Percentiles rank a stretch among this genome's conserved stretches.
phyloP scores from a whole-genome alignment of 2,329 filamentous ascomycete species.

The Cucurbitaria berberidis region DNA sequence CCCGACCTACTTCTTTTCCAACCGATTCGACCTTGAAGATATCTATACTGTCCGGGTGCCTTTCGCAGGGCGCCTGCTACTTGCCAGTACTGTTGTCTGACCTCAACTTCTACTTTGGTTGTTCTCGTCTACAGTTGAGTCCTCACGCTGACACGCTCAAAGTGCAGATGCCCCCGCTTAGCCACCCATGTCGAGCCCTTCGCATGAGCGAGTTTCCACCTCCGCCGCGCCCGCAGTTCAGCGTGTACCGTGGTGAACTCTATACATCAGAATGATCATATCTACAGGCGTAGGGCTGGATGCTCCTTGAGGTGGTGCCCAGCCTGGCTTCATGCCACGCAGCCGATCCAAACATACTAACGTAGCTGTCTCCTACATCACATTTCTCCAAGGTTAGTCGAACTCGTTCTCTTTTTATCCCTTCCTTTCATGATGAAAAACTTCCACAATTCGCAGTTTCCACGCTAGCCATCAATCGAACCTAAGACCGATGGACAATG shows the following conservation, averaged over 20 bases:
- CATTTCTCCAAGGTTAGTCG: constrained; percentile 41
- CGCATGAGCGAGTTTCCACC: neutral
- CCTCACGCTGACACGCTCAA: constrained; percentile 18
- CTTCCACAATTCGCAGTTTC: constrained; percentile 87
- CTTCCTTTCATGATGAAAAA: constrained; percentile 69
- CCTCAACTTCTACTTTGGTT: constrained; percentile 25
- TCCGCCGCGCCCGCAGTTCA: neutral
- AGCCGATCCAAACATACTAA: no score
- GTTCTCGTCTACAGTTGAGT: constrained; percentile 1
- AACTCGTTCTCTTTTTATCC: constrained; percentile 15
- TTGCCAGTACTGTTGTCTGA: constrained; percentile 92
- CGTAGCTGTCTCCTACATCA: neutral
- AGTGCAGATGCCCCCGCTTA: constrained; percentile 3
- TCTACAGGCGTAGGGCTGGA: no score
- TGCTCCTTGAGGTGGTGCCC: no score
- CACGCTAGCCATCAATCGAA: constrained; percentile 75
- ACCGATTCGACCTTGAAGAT: constrained; percentile 89
- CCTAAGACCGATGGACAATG: constrained; percentile 70
- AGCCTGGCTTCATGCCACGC: neutral
- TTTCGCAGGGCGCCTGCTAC: constrained; percentile 75
- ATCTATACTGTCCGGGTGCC: constrained; percentile 67
- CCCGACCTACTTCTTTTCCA: constrained; percentile 81
- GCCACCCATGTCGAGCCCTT: neutral
- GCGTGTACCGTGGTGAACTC: neutral
- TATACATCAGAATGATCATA: neutral